Evolutionary conservation across 768 basidiomycete species (phyloP), one percentile per base, ranked within the genome.

Genomic region (Polyporus arcularius): DNA sequence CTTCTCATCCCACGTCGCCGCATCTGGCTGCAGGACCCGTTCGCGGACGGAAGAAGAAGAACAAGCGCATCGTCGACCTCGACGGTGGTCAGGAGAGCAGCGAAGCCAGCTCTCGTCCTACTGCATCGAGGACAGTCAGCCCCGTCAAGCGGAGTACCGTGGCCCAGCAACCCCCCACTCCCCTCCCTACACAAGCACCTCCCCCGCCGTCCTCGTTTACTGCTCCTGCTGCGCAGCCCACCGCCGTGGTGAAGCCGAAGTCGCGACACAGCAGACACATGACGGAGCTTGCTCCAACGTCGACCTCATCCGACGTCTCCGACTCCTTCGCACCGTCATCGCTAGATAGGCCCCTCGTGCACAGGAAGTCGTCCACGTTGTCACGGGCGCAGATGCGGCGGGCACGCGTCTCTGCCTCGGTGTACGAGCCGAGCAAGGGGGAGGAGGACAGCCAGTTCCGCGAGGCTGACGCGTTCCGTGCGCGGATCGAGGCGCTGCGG

Each of bases 61-160:
- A 77, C 53, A 90, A 87, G 68, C 86, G 93, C 15, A 88, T 95
- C 55, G 93, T 95, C 21, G 85, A 92, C 65, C 76, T 94, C 55
- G 85, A 88, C 65, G 83, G 75, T n/a, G 79, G 77, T 35, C 72
- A 75, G 28, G 70, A 66, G 18, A 67, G 61, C 41, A 80, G 76
- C 61, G 78, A 79, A 38, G 68, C 65, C 38, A 70, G 67, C 8
- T 70, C 72, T 10, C 66, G 65, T 18, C 67, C 68, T 7, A 57
- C 57, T 0, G 52, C 47, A n/a, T 64, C 58, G 35, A 40, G 56
- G 28, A 58, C 65, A 26, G 39, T 49, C 16, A 68, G 68, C 51
- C 67, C 70, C 3, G 15, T 43, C 10, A 65, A 67, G 62, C 51
- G 45, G 4, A 18, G n/a, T 30, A 11, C 53, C 8, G 26, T 51